Percentiles rank a stretch among this genome's conserved stretches.
Evolutionary conservation across 2,329 filamentous ascomycete genomes (phyloP).

Genomic region (Pseudogymnoascus sp.): DNA sequence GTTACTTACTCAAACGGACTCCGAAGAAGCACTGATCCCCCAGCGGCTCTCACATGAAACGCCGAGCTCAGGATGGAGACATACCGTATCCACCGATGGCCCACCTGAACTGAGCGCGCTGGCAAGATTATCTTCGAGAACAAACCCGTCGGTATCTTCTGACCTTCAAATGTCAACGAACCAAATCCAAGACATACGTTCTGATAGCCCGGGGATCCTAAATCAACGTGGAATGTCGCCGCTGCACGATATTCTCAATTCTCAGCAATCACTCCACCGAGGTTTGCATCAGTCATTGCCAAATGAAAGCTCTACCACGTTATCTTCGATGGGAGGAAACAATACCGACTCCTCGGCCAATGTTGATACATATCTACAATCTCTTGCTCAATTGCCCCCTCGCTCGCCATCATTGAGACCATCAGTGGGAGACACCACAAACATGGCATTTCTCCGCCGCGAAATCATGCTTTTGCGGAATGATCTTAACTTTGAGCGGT

Average conservation of each 20-base stretch:
- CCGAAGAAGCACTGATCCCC: neutral
- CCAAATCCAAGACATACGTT: neutral
- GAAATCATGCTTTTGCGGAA: slow-evolving; percentile 72
- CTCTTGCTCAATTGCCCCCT: slow-evolving; percentile 20
- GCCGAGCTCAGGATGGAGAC: slow-evolving; percentile 37
- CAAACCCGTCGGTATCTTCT: slow-evolving; percentile 7
- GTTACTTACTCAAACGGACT: slow-evolving; percentile 20
- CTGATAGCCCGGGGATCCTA: neutral
- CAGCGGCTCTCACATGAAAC: neutral
- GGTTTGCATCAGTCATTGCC: slow-evolving; percentile 47
- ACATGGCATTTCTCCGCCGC: slow-evolving; percentile 55
- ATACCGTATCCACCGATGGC: slow-evolving; percentile 41
- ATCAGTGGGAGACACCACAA: slow-evolving; percentile 32
- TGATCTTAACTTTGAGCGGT: slow-evolving; percentile 75
- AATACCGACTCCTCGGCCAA: slow-evolving; percentile 20
- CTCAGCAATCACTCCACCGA: slow-evolving; percentile 51
- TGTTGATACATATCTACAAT: slow-evolving; percentile 25
- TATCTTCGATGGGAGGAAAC: slow-evolving; percentile 22
- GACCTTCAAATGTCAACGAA: neutral
- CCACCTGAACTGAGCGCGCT: neutral
- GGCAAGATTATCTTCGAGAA: neutral
- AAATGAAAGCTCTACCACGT: slow-evolving; percentile 49
- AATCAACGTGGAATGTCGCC: slow-evolving; percentile 27
- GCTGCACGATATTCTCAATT: slow-evolving; percentile 53
- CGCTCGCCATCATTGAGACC: slow-evolving; percentile 25